Evolutionary conservation across 495 filamentous ascomycete genomes (phyloP).

Genomic region (Haplographium delicatum): DNA sequence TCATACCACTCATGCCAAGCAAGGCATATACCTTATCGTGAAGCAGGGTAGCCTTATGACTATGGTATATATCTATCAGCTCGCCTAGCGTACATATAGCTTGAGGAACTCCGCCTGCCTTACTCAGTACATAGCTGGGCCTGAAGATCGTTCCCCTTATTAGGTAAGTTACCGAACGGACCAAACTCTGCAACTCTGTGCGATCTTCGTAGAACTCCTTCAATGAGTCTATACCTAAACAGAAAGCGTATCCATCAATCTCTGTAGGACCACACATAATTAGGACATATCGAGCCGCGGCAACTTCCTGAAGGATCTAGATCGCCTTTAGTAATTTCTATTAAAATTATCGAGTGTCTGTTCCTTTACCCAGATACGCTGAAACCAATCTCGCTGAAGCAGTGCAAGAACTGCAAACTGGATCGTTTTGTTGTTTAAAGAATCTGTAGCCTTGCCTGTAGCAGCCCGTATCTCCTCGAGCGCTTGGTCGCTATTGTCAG

Average conservation of each 20-base stretch:
- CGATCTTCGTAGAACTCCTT: slow-evolving; percentile 7
- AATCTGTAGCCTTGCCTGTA: slow-evolving; percentile 8
- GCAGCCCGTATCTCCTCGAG: slow-evolving; percentile 19
- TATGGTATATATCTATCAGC: slow-evolving; percentile 33
- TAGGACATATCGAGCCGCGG: slow-evolving; percentile 25
- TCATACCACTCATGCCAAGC: slow-evolving; percentile 31
- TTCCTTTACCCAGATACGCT: slow-evolving; percentile 29
- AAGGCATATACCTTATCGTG: slow-evolving; percentile 36
- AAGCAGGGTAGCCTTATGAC: slow-evolving; percentile 25
- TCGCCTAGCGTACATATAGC: slow-evolving; percentile 26
- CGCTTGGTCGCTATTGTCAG: slow-evolving; percentile 22
- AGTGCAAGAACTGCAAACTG: slow-evolving; percentile 19
- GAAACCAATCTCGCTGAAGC: slow-evolving; percentile 27
- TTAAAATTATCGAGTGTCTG: slow-evolving; percentile 1
- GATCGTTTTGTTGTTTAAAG: slow-evolving; percentile 4
- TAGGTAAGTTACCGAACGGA: slow-evolving; percentile 26
- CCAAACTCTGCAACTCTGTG: slow-evolving; percentile 7
- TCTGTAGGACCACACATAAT: slow-evolving; percentile 26
- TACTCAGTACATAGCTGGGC: slow-evolving; percentile 15
- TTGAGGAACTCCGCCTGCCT: slow-evolving; percentile 17
- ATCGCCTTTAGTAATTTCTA: slow-evolving; percentile 12
- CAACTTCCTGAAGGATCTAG: slow-evolving; percentile 33
- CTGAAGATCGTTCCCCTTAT: slow-evolving; percentile 27
- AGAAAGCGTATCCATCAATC: slow-evolving; percentile 25
- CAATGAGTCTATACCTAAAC: slow-evolving; percentile 13